These are phyloP conservation scores for Claviceps spartinae DNA, from an alignment of 2,329 filamentous ascomycete species.

Conservation along the genomic window DNA sequence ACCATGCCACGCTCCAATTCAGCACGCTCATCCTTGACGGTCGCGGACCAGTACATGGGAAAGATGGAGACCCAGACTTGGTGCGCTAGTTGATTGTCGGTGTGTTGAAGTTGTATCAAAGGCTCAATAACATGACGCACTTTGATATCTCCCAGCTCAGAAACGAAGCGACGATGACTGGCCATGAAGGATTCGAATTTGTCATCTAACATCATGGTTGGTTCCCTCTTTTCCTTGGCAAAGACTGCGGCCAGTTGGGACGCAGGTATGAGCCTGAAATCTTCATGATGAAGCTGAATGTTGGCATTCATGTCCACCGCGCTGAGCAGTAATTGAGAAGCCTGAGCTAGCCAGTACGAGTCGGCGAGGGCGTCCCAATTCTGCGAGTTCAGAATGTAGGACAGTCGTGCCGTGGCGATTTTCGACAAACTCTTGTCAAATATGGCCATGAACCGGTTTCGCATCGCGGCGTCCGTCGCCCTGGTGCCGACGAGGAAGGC, in stretches of 20 bases:
- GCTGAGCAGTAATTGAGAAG: conserved; percentile 82
- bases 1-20: conserved; percentile 89
- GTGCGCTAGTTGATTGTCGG: conserved; percentile 68
- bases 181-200: conserved; percentile 68
- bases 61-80: conserved; percentile 86
- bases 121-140: conserved; percentile 82
- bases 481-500: conserved; percentile 93
- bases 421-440: conserved; percentile 93
- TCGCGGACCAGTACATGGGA: conserved; percentile 84
- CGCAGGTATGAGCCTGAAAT: conserved; percentile 65
- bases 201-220: conserved; percentile 64
- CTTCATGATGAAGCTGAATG: conserved; percentile 66
- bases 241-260: conserved; percentile 64
- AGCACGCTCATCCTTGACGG: conserved; percentile 72
- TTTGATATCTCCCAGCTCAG: conserved; percentile 73
- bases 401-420: conserved; percentile 74
- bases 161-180: conserved; percentile 69
- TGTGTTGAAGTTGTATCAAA: conserved; percentile 80
- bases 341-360: conserved; percentile 94
- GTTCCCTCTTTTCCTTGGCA: conserved; percentile 59
- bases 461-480: conserved; percentile 90
- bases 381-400: conserved; percentile 79
- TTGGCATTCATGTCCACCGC: conserved; percentile 75
- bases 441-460: conserved; percentile 90
- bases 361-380: conserved; percentile 95